A percentile compares a stretch with the other conserved stretches of the same genome.
These are phyloP conservation scores for Arachnopeziza araneosa DNA, from an alignment of 2,329 filamentous ascomycete genomes.

Conservation along the genomic window DNA sequence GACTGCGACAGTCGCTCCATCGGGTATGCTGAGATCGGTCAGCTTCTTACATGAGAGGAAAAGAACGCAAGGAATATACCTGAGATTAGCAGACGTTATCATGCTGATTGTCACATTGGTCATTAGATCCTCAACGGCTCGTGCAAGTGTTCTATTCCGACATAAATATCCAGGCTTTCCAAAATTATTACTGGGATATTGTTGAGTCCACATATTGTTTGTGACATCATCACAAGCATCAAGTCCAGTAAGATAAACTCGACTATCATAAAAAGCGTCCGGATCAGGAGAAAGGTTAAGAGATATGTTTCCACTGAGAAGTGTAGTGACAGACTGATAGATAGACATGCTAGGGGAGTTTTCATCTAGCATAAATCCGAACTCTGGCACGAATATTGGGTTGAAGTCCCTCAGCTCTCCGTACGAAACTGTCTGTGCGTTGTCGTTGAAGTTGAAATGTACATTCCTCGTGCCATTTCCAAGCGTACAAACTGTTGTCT, in stretches of 20 bases:
- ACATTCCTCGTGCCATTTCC: slow-evolving; percentile 5
- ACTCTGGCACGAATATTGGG: not conserved
- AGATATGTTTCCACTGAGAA: not conserved
- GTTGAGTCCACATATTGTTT: not conserved
- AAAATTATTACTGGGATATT: not conserved
- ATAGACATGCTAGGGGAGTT: not conserved
- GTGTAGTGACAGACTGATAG: not conserved
- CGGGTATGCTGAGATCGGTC: not conserved
- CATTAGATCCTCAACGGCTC: slow-evolving; percentile 5
- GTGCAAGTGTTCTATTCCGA: slow-evolving; percentile 1
- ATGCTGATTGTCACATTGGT: slow-evolving; percentile 10
- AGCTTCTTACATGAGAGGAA: not conserved
- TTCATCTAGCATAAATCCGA: not conserved
- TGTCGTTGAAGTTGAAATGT: slow-evolving; percentile 1
- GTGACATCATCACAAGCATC: not conserved
- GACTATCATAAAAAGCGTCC: not conserved
- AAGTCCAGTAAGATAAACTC: not conserved
- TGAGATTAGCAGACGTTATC: not conserved
- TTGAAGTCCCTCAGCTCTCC: not conserved
- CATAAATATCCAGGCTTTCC: not conserved
- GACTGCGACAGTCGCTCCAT: not conserved
- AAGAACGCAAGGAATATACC: not conserved
- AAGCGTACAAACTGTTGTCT: slow-evolving; percentile 3
- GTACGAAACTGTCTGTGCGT: not conserved
- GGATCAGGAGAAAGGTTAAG: not conserved